Evolutionary conservation across 768 basidiomycete genomes (phyloP).

Genomic region (Obba rivulosa): DNA sequence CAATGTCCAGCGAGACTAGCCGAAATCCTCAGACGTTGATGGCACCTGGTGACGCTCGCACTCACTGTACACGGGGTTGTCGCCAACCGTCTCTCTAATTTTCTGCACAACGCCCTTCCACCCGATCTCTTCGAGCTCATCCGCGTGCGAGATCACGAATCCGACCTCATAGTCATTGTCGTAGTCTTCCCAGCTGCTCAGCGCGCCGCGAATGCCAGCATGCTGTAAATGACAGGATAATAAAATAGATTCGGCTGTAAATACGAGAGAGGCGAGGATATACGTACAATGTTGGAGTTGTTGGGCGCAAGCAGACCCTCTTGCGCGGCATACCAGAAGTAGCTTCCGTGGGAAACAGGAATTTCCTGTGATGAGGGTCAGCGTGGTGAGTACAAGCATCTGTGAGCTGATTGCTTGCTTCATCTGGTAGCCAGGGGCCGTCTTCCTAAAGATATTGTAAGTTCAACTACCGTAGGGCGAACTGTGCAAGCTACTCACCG

Average conservation of each 20-base stretch:
- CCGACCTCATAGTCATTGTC: slow-evolving; percentile 25
- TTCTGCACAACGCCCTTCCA: slow-evolving; percentile 27
- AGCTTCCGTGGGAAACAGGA: slow-evolving; percentile 27
- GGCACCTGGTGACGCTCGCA: neutral
- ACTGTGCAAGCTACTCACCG: slow-evolving; percentile 1
- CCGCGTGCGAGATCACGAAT: slow-evolving; percentile 27
- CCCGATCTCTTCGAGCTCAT: slow-evolving; percentile 29
- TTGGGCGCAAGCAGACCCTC: slow-evolving; percentile 28
- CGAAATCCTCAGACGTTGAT: neutral
- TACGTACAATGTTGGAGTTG: slow-evolving; percentile 26
- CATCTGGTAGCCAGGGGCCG: slow-evolving; percentile 25
- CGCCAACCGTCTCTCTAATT: slow-evolving; percentile 27
- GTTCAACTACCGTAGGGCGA: neutral
- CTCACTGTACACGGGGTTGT: slow-evolving; percentile 28
- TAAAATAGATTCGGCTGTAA: neutral
- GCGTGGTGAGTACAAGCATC: neutral
- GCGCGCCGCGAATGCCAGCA: slow-evolving; percentile 25
- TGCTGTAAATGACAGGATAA: slow-evolving; percentile 13
- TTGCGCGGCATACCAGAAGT: slow-evolving; percentile 28
- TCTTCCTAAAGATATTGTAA: slow-evolving; percentile 2
- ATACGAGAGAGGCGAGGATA: neutral
- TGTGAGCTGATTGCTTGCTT: slow-evolving; percentile 2
- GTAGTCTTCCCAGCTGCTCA: slow-evolving; percentile 25
- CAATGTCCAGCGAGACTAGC: slow-evolving; percentile 16
- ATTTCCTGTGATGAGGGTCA: slow-evolving; percentile 12